Base-by-base conservation (phyloP, 2,329 filamentous ascomycete species). In the Nigrospora osmanthi region DNA sequence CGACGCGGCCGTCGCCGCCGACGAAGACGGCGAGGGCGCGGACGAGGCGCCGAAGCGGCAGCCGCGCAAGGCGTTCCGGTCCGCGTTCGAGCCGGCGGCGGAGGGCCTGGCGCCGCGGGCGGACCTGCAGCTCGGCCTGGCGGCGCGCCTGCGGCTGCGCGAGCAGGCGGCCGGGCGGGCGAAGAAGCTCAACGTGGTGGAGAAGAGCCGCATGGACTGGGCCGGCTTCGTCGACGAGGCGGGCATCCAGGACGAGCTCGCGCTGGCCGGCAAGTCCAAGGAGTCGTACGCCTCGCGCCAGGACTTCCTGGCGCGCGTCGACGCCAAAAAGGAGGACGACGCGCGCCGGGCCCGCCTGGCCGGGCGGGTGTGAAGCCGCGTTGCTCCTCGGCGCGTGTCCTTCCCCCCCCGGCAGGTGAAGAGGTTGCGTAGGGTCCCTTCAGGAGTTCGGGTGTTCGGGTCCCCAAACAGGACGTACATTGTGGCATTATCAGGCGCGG, bases 161-260 rank as follows among this genome's bases (percentile, higher is more conserved):
- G 73, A 70, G 55, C 57, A 60, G 43, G 57, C 50, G 47, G 66
- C 64, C 38, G 70, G 70, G 14, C 70, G 74, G 48, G 74, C 78
- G 40, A 80, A 76, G 69, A 85, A 85, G 58, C 68, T 85, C 52
- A 86, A 82, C 58, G 83, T 81, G 14, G 79, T 85, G 14, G 81
- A 86, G 65, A 85, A 85, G 72, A 84, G 80, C 54, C 73, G 80
- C 43, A 81, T 86, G 76, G 82, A 86, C 62, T 86, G 82, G 82
- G 82, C 81, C 3, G 80, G 81, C 12, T 85, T 77, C 54, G 82
- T 86, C 46, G 82, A 86, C 63, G 78, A 82, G 60, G 81, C 84
- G 61, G 82, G 82, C 10, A 81, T 85, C 64, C 75, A 81, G 59
- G 80, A 85, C 62, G 82, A 86, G 60, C 67, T 86, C 47, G 75